These are phyloP conservation scores for Fusarium nodosum DNA, from an alignment of 2,329 filamentous ascomycete genomes.

Conservation along the genomic window DNA sequence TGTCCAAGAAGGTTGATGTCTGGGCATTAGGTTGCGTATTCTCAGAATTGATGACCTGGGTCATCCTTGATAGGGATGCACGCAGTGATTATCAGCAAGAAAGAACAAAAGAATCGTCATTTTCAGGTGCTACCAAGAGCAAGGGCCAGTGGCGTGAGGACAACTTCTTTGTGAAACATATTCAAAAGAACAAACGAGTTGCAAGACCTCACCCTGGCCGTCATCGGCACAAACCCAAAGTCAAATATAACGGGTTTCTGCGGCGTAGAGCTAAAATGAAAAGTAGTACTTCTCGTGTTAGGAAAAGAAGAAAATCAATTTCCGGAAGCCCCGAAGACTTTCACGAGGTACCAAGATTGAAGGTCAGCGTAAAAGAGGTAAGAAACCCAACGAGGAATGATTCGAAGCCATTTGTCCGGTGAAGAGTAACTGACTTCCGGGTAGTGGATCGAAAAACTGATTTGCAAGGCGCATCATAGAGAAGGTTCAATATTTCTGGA, in stretches of 20 bases:
- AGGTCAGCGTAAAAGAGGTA: neutral
- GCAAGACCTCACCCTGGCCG: rapidly evolving
- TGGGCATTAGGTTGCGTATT: slow-evolving; percentile 23
- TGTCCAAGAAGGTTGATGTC: neutral
- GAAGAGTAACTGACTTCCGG: neutral
- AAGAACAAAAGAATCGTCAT: rapidly evolving
- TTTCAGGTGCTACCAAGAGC: neutral
- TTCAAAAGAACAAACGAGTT: neutral
- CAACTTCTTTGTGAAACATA: neutral
- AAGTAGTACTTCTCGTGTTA: neutral
- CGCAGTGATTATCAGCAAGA: rapidly evolving
- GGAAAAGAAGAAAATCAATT: rapidly evolving
- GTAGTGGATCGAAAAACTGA: neutral
- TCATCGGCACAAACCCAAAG: no score
- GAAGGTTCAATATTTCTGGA: rapidly evolving
- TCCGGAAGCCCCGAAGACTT: neutral
- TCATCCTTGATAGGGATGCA: neutral
- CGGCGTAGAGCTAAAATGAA: neutral
- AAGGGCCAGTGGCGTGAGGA: neutral
- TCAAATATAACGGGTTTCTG: no score
- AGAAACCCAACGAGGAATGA: rapidly evolving
- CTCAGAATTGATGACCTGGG: slow-evolving; percentile 6
- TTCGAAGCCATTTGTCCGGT: neutral
- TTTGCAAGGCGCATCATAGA: rapidly evolving
- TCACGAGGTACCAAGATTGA: neutral